Percentiles rank a stretch among this genome's conserved stretches.
Evolutionary conservation across 139 green algal species (phyloP).

Genomic region (Deuterostichococcus epilithicus): DNA sequence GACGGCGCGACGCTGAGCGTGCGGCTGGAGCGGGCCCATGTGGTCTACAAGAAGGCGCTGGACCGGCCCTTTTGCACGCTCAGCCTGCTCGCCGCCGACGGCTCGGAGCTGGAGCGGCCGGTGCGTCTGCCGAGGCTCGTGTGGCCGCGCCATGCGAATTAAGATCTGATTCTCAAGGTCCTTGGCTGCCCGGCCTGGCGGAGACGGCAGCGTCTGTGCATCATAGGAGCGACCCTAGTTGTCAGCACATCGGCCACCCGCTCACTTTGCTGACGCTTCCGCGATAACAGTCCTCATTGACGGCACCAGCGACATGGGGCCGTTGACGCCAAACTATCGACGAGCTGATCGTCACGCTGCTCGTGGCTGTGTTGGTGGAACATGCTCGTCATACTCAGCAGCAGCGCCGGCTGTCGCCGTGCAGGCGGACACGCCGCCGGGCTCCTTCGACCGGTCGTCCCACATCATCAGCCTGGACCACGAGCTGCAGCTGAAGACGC

Average conservation of each 20-base stretch:
- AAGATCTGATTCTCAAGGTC: no score
- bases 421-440: constrained; percentile 34
- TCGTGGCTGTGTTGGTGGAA: constrained; percentile 4
- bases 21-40: constrained; percentile 4
- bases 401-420: constrained; percentile 14
- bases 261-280: no score
- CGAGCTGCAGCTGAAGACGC: constrained; percentile 23
- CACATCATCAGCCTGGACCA: constrained; percentile 26
- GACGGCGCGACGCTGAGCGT: constrained; percentile 4
- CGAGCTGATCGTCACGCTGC: background rate
- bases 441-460: constrained; percentile 18
- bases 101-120: constrained; percentile 5
- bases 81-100: constrained; percentile 9
- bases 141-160: no score
- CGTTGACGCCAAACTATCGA: no score
- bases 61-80: constrained; percentile 45
- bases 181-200: no score
- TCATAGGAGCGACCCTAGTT: no score
- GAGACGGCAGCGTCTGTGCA: no score
- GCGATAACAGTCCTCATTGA: no score
- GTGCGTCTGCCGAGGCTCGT: background rate
- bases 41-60: constrained; percentile 34
- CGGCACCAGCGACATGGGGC: no score
- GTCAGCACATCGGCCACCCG: no score
- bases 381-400: constrained; percentile 24